phyloP scores from a whole-genome alignment of 2,329 filamentous ascomycete species.

The Nigrograna mackinnonii region DNA sequence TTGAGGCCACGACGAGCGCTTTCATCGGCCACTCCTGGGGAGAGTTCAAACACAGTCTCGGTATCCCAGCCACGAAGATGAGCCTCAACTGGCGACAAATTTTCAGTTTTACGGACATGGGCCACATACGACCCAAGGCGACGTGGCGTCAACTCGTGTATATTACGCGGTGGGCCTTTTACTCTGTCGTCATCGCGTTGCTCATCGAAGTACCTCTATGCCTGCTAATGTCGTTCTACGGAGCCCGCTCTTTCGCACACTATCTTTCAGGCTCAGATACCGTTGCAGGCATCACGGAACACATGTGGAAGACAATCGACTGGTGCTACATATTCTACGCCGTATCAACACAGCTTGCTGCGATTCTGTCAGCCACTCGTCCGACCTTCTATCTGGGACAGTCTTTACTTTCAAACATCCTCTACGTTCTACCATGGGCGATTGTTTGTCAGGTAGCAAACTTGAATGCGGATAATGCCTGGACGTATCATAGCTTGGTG shows the following conservation, averaged over 20 bases:
- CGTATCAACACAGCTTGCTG: conserved; percentile 65
- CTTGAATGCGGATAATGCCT: conserved; percentile 57
- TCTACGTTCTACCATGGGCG: conserved; percentile 73
- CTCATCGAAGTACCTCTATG: conserved; percentile 57
- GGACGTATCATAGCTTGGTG: conserved; percentile 68
- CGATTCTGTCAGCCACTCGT: conserved; percentile 65
- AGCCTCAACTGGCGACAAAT: conserved; percentile 1
- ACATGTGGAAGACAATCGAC: conserved; percentile 64
- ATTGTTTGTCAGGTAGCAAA: conserved; percentile 55
- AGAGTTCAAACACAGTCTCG: conserved; percentile 45
- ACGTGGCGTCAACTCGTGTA: conserved; percentile 31
- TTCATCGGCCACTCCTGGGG: conserved; percentile 73
- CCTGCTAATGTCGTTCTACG: conserved; percentile 59
- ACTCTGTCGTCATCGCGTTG: conserved; percentile 58
- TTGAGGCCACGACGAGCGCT: conserved; percentile 67
- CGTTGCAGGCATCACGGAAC: conserved; percentile 63
- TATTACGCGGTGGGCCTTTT: conserved; percentile 58
- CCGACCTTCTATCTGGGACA: conserved; percentile 72
- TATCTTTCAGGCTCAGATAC: conserved; percentile 62
- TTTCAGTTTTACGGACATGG: not conserved
- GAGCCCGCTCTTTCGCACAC: conserved; percentile 62
- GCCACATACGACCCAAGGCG: conserved; percentile 23
- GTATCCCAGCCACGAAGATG: conserved; percentile 15
- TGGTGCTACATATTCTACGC: conserved; percentile 73
- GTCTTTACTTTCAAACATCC: conserved; percentile 66